These are phyloP conservation scores for Nakazawaea molendinolei DNA, from an alignment of 805 yeast species.

Conservation along the genomic window DNA sequence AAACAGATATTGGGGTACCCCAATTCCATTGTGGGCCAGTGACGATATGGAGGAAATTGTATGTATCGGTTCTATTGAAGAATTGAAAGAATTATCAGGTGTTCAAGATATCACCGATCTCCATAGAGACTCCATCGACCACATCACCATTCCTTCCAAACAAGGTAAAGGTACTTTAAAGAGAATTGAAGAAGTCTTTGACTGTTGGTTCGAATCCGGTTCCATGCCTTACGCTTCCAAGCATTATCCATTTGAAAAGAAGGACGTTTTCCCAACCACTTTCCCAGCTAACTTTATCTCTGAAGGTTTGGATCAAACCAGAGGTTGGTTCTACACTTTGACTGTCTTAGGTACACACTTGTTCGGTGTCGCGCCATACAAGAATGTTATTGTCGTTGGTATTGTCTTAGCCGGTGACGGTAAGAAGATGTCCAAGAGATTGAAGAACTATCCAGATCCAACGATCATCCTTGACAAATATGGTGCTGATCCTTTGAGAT, in stretches of 20 bases:
- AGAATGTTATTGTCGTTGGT: constrained; percentile 94
- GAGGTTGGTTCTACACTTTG: constrained; percentile 99
- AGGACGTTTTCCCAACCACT: constrained; percentile 58
- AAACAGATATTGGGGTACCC: constrained; percentile 99
- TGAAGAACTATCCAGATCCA: constrained; percentile 98
- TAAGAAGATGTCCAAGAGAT: constrained; percentile 97
- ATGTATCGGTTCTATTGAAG: constrained; percentile 87
- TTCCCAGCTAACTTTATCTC: constrained; percentile 98
- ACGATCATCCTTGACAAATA: constrained; percentile 69
- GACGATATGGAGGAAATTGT: constrained; percentile 91
- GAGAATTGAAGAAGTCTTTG: constrained; percentile 96
- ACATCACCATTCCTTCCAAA: constrained; percentile 87
- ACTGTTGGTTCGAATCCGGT: constrained; percentile 99
- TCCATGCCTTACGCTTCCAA: constrained; percentile 97
- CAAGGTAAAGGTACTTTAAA: constrained; percentile 80
- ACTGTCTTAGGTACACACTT: constrained; percentile 93
- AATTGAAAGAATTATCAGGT: constrained; percentile 82
- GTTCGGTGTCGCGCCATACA: constrained; percentile 86
- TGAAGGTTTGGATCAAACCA: constrained; percentile 98
- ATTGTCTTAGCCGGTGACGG: constrained; percentile 97
- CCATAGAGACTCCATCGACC: constrained; percentile 90
- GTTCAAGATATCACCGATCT: constrained; percentile 74
- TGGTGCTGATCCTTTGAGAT: constrained; percentile 97
- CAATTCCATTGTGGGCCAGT: constrained; percentile 95
- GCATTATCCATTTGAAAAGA: constrained; percentile 92